Base-by-base conservation (phyloP, 345 rosid species). In the Litchi chinensis region DNA sequence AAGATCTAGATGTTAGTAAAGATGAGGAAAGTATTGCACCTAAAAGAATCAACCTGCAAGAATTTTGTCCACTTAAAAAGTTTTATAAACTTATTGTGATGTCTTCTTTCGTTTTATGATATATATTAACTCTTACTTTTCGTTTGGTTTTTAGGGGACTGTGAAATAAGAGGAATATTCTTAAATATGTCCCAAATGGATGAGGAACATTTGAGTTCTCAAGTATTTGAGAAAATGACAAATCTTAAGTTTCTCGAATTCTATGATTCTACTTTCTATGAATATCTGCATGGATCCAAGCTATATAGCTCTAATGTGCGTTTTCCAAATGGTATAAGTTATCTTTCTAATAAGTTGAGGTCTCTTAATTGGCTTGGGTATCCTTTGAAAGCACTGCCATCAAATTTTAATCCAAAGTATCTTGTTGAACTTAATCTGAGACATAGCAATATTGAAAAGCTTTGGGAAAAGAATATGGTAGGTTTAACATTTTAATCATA, bases 101-200 rank as follows among this genome's bases (percentile, higher is more conserved):
- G 1, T 32, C 37, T 32, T 32, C 4, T 32, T 32, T 32, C 37
- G 2, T 32, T 32, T 32, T 32, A 32, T 32, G 37, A 32, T 2
- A 32, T 32, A 32, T 32, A 32, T 32, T 32, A 32, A 32, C 37
- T 32, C 37, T 32, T 32, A 32, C 37, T 32, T 32, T 32, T 2
- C 37, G 1, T 32, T 32, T 32, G 54, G 54, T 15, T 32, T 32
- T 18, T 67, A 12, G 54, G 82, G 70, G 41, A 71, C 68, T 0
- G 43, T 22, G 1, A 16, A 12, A 13, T 77, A 10, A 48, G 26
- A 70, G 70, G 62, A 13, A 77, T 70, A 41, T 15, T 63, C 44
- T 8, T 81, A n/a, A n/a, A 81, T 65, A 71, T 65, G 65, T 71
- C 68, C 9, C 15, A 76, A 65, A 76, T 76, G 18, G 26, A n/a